These are phyloP conservation scores for Crithidia brevicula DNA, from an alignment of 208 protist species.

Conservation along the genomic window DNA sequence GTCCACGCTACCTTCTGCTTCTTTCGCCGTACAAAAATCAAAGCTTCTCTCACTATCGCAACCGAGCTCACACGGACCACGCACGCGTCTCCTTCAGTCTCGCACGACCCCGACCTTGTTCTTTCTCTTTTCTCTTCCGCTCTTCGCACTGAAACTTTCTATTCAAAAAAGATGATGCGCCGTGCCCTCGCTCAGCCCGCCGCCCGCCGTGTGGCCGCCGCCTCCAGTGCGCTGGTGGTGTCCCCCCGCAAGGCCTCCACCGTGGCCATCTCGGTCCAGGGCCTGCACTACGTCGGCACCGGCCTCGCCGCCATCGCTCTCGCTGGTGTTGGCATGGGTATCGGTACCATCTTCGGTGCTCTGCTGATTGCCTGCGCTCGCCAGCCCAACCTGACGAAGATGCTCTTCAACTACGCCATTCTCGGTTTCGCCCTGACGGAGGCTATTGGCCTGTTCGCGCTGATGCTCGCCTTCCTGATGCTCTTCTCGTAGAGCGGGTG, in stretches of 20 bases:
- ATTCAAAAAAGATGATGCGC: constrained; percentile 80
- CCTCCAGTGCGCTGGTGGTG: constrained; percentile 42
- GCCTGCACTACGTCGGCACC: constrained; percentile 77
- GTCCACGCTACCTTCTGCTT: not conserved
- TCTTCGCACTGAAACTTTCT: too few species aligned
- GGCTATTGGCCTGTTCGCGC: constrained; percentile 79
- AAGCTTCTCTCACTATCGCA: not conserved
- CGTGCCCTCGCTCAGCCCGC: constrained; percentile 59
- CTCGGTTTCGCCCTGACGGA: constrained; percentile 84
- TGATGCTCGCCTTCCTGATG: constrained; percentile 85
- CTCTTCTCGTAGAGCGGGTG: constrained; percentile 73
- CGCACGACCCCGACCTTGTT: too few species aligned
- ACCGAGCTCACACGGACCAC: not conserved
- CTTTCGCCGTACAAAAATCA: not conserved
- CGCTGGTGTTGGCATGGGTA: constrained; percentile 61
- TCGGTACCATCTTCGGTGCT: constrained; percentile 70
- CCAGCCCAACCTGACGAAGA: constrained; percentile 82
- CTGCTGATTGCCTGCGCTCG: constrained; percentile 73
- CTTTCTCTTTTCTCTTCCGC: too few species aligned
- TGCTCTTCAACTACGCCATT: constrained; percentile 86
- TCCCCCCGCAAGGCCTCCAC: constrained; percentile 55
- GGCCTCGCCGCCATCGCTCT: constrained; percentile 77
- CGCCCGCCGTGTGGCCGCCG: constrained; percentile 38
- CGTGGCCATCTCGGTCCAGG: constrained; percentile 73
- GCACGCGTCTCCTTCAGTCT: not conserved